Evolutionary conservation across 1,284 basidiomycete genomes (phyloP).

Genomic region (Ustilago bromivora): DNA sequence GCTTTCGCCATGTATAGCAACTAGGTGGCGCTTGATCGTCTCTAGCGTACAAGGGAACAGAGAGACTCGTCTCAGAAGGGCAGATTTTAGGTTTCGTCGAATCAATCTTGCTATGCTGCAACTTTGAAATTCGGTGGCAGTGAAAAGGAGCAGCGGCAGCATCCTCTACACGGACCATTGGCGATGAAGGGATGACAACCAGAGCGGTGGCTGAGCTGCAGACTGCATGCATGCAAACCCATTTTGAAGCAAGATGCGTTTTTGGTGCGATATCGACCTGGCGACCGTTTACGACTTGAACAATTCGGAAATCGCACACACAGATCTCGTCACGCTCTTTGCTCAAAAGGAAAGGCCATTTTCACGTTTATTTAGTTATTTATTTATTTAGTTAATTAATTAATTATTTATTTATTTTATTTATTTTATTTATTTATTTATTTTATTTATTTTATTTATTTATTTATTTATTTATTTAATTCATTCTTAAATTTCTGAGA

Average conservation of each 20-base stretch:
- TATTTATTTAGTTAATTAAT: no score
- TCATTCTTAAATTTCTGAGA: background rate
- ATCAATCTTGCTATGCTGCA: background rate
- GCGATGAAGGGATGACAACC: background rate
- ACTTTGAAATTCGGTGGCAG: background rate
- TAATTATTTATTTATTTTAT: no score
- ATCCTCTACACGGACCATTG: no score
- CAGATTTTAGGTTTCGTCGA: background rate
- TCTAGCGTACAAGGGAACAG: background rate
- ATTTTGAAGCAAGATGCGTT: background rate
- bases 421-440: background rate
- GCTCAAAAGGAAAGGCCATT: background rate
- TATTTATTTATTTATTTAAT: constrained; percentile 3
- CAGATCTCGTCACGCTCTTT: no score
- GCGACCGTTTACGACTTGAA: background rate
- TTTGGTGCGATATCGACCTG: constrained; percentile 1
- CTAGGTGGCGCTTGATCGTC: background rate
- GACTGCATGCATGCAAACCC: background rate
- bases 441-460: background rate
- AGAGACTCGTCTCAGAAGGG: background rate
- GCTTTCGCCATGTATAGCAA: background rate
- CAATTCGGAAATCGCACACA: no score
- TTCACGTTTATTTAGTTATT: background rate
- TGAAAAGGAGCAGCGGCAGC: no score
- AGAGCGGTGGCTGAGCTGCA: background rate